Percentiles rank a stretch among this genome's conserved stretches.
phyloP scores from a whole-genome alignment of 139 green algal genomes.

The Deuterostichococcus epilithicus region DNA sequence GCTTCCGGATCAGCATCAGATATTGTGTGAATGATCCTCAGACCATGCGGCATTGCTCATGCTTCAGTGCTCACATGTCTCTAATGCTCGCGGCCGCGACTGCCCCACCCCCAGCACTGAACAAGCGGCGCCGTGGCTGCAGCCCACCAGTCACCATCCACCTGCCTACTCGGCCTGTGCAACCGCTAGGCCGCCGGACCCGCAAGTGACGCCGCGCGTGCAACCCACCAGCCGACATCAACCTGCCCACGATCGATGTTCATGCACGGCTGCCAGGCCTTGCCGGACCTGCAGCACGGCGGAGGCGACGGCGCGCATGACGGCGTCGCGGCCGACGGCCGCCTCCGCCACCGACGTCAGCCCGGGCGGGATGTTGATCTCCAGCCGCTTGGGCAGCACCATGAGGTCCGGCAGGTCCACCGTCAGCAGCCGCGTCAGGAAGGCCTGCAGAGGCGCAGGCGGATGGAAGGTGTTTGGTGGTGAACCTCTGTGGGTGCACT shows the following conservation, averaged over 20 bases:
- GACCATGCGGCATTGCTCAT: too few species aligned
- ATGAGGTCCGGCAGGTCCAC: constrained; percentile 93
- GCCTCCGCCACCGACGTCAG: constrained; percentile 86
- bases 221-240: neutral
- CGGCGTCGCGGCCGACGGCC: constrained; percentile 83
- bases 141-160: too few species aligned
- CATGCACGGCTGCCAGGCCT: neutral
- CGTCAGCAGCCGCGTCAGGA: constrained; percentile 86
- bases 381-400: constrained; percentile 82
- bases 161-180: too few species aligned
- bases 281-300: constrained; percentile 70
- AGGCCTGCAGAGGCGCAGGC: constrained; percentile 55
- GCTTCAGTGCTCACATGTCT: too few species aligned
- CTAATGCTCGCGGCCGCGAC: too few species aligned
- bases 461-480: too few species aligned
- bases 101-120: too few species aligned
- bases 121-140: too few species aligned
- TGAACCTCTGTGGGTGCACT: too few species aligned
- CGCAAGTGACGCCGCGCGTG: constrained; percentile 1
- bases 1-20: too few species aligned
- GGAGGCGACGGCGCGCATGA: constrained; percentile 85
- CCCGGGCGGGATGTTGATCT: constrained; percentile 87
- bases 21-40: too few species aligned
- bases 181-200: too few species aligned
- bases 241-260: neutral